Evolutionary conservation across 2,329 filamentous ascomycete genomes (phyloP), one percentile per base, ranked within the genome.

Genomic region (Talaromyces sp.): DNA sequence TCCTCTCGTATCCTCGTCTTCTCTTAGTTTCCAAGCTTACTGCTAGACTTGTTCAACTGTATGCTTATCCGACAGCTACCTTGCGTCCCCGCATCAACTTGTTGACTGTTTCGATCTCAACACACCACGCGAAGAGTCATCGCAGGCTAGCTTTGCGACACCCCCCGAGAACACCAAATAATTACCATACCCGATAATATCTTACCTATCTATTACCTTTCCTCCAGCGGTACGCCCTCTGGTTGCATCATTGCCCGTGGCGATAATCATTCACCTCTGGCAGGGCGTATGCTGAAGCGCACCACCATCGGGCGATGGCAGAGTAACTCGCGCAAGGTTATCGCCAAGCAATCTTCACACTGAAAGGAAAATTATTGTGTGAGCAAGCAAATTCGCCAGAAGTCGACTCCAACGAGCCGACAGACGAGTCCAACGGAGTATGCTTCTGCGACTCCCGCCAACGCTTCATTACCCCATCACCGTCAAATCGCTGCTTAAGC

Each of bases 391-490:
- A 39, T 16, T 39, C n/a, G n/a, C 52, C 52, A 63, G 16, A 27
- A 56, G 27, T 60, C 49, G 33, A 54, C 45, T 60, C 45, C 11
- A 52, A 39, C 31, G 49, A 39, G 37, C 39, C 35, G 49, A 56
- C n/a, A 2, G 33, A 45, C 39, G 14, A 39, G 22, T 33, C 47
- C 24, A 63, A 60, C 66, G 60, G 70, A 74, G 71, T 65, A 83
- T 83, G 81, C 79, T 81, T 73, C 73, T 83, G 71, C 78, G 77
- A 74, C 72, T 83, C 69, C 81, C 81, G 67, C 68, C 76, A 62
- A 79, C 86, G 79, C 87, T 97, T 71, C 90, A 90, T 79, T 99
- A 98, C 79, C 95, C 95, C 72, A 93, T 98, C 79, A 96, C 90
- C 71, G 89, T 99, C 79, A 93, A 89, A 72, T 90, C 92, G 78